phyloP scores from a whole-genome alignment of 768 basidiomycete genomes.

The Calocera cornea region DNA sequence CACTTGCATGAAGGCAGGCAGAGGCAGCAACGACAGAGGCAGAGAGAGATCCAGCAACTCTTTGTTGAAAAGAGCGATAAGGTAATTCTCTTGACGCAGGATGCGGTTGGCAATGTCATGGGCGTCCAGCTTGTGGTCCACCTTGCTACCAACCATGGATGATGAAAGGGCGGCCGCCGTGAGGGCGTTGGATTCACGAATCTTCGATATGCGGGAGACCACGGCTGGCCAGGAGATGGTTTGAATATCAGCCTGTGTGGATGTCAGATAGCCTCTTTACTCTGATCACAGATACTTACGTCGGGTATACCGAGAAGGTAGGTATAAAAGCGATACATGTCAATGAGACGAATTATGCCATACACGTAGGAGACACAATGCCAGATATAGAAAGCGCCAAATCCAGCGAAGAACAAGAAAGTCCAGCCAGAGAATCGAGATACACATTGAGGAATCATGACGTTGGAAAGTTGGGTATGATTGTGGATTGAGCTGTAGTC shows the following conservation, averaged over 20 bases:
- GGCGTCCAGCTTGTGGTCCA: conserved; percentile 69
- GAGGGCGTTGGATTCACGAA: conserved; percentile 85
- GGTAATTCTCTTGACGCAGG: conserved; percentile 94
- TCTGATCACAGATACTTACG: conserved; percentile 34
- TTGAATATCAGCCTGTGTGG: conserved; percentile 76
- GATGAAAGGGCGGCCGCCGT: conserved; percentile 60
- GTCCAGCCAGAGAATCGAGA: conserved; percentile 80
- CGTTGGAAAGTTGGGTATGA: conserved; percentile 61
- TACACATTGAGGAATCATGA: conserved; percentile 71
- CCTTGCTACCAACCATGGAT: conserved; percentile 19
- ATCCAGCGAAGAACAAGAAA: conserved; percentile 67
- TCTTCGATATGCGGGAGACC: conserved; percentile 75
- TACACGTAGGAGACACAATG: conserved; percentile 69
- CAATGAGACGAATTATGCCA: conserved; percentile 62
- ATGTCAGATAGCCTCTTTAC: conserved; percentile 12
- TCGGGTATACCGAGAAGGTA: conserved; percentile 89
- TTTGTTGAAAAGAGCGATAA: conserved; percentile 96
- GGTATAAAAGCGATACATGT: conserved; percentile 95
- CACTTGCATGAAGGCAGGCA: conserved; percentile 56
- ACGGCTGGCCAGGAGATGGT: conserved; percentile 95
- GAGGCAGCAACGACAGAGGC: conserved; percentile 57
- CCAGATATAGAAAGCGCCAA: conserved; percentile 80
- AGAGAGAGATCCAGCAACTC: conserved; percentile 79
- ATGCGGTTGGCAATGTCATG: conserved; percentile 98
- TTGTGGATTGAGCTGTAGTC: conserved; percentile 73